Conservation (phyloP, 352 stramenopile species). For the Phytophthora constricta region DNA sequence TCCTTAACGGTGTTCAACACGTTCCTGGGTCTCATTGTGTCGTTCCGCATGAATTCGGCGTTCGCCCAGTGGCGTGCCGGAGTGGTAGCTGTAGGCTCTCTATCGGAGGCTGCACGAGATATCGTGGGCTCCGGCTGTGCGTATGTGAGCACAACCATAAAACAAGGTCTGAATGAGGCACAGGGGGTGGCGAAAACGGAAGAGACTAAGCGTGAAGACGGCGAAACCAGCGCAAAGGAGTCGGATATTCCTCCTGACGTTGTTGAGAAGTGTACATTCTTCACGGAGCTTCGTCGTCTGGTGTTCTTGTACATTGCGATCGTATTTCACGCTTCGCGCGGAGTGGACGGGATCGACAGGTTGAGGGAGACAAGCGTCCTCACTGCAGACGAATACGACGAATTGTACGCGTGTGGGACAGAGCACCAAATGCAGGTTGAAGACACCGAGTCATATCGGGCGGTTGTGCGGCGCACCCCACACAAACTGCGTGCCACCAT, state of each 20-base stretch:
- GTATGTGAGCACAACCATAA: constrained; percentile 62
- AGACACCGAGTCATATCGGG: constrained; percentile 52
- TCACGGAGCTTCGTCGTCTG: constrained; percentile 73
- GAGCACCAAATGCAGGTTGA: constrained; percentile 54
- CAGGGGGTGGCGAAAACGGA: constrained; percentile 14
- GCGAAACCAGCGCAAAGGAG: constrained; percentile 12
- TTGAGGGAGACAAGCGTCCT: constrained; percentile 64
- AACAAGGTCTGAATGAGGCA: constrained; percentile 19
- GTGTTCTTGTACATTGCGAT: constrained; percentile 88
- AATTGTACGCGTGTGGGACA: constrained; percentile 72
- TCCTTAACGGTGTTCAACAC: constrained; percentile 89
- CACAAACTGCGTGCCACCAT: constrained; percentile 81
- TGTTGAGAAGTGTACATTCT: constrained; percentile 82
- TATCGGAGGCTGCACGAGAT: constrained; percentile 67
- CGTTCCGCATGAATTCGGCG: constrained; percentile 83
- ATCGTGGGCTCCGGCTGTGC: constrained; percentile 78
- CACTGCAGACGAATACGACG: constrained; percentile 71
- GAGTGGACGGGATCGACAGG: constrained; percentile 71
- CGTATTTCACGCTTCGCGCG: constrained; percentile 80
- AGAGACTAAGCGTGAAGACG: constrained; percentile 1
- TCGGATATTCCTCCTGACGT: constrained; percentile 56
- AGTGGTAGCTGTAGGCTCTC: constrained; percentile 64
- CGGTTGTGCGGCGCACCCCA: constrained; percentile 62
- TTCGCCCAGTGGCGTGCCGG: constrained; percentile 81
- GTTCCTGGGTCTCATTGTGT: constrained; percentile 80